Conservation (phyloP, 1,284 basidiomycete species). For the Naganishia sp. region DNA sequence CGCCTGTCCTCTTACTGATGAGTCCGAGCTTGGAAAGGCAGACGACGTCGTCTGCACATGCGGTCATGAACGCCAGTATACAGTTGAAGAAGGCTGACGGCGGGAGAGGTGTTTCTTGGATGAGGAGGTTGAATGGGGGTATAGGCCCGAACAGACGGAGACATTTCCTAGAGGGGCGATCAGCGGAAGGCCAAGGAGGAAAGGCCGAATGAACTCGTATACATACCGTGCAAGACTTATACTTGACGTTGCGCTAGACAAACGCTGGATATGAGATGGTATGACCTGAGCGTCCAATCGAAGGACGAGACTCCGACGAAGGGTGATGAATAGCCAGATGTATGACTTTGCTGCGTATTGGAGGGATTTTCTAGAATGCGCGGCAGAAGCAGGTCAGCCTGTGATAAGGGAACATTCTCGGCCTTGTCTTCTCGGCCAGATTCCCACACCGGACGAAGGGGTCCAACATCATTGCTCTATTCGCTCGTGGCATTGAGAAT, state of each 20-base stretch:
- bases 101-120: constrained; percentile 17
- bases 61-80: constrained; percentile 17
- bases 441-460: no score
- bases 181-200: not conserved
- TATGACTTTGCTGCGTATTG: constrained; percentile 31
- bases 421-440: not conserved
- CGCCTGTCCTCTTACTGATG: constrained; percentile 26
- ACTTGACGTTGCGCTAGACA: constrained; percentile 15
- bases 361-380: constrained; percentile 2
- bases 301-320: not conserved
- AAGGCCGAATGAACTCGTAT: not conserved
- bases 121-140: constrained; percentile 26
- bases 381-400: not conserved
- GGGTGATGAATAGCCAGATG: constrained; percentile 15
- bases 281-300: constrained; percentile 4
- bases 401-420: no score
- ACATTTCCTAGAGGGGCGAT: constrained; percentile 7
- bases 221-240: constrained; percentile 28
- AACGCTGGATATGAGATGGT: constrained; percentile 5
- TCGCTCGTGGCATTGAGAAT: no score
- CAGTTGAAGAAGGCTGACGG: constrained; percentile 16
- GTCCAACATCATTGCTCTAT: no score
- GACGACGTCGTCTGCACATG: constrained; percentile 31
- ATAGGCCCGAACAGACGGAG: constrained; percentile 22
- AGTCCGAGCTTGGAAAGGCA: constrained; percentile 31